Evolutionary conservation across 1,284 basidiomycete species (phyloP).

Genomic region (Pyrrhoderma lamaoense): DNA sequence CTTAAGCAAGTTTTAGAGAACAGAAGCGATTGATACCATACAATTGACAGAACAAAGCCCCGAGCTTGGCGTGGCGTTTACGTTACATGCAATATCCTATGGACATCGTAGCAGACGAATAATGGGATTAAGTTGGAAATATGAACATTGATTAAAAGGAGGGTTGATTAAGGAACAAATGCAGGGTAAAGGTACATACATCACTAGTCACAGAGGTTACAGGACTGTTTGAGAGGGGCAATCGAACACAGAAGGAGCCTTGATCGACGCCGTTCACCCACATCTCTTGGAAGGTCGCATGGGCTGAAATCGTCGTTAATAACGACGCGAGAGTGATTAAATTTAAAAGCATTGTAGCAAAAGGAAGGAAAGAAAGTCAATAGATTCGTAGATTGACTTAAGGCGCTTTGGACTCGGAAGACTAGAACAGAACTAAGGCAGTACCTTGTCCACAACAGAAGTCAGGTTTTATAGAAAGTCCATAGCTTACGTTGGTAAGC

Average conservation of each 20-base stretch:
- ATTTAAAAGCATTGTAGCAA: constrained; percentile 14
- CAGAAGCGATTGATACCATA: constrained; percentile 22
- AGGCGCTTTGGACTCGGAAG: no score
- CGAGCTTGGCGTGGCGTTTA: constrained; percentile 26
- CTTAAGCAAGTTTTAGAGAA: background rate
- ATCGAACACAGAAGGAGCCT: constrained; percentile 39
- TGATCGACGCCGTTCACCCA: constrained; percentile 47
- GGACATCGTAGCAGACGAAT: background rate
- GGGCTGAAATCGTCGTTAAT: constrained; percentile 35
- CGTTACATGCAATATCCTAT: constrained; percentile 45
- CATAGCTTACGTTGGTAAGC: no score
- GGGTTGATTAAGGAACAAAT: background rate
- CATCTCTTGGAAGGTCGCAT: constrained; percentile 47
- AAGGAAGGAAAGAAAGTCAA: no score
- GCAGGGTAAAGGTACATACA: constrained; percentile 26
- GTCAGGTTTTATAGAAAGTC: no score
- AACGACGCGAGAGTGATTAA: constrained; percentile 29
- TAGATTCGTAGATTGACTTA: no score
- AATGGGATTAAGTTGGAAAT: no score
- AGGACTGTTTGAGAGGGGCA: constrained; percentile 39
- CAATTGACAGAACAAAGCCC: constrained; percentile 37
- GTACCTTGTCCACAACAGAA: no score
- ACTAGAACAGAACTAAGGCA: no score
- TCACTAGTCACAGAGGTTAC: constrained; percentile 35
- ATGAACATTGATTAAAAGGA: background rate